These are phyloP conservation scores for Cladosporium sp. DNA, from an alignment of 2,329 filamentous ascomycete species.

Conservation along the genomic window DNA sequence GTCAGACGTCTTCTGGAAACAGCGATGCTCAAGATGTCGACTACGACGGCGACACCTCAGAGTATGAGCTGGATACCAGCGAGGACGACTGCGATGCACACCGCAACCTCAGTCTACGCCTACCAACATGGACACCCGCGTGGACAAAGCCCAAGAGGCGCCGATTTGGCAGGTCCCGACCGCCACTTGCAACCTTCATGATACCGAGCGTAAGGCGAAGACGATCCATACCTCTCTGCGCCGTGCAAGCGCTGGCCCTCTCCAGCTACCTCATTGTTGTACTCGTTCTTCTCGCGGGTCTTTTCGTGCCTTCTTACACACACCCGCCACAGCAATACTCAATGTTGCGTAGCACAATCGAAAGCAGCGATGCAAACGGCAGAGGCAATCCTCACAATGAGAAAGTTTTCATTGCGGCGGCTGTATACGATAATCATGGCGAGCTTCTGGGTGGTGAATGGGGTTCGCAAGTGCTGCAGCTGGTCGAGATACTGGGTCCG, in stretches of 20 bases:
- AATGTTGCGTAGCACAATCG: conserved; percentile 35
- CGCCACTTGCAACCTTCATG: background rate
- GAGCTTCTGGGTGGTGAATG: conserved; percentile 59
- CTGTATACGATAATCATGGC: conserved; percentile 62
- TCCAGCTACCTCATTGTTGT: conserved; percentile 16
- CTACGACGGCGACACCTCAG: background rate
- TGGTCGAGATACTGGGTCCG: conserved; percentile 63
- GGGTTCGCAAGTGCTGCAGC: conserved; percentile 56
- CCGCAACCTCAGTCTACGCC: background rate
- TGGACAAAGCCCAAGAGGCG: background rate
- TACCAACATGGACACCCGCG: background rate
- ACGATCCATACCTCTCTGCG: conserved; percentile 16
- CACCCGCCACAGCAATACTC: conserved; percentile 50
- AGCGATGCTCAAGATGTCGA: background rate
- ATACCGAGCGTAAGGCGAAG: conserved; percentile 11
- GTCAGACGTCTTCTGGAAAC: background rate
- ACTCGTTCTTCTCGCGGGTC: conserved; percentile 39
- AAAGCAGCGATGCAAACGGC: conserved; percentile 27
- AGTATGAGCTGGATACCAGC: background rate
- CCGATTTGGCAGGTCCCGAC: background rate
- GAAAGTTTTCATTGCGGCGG: conserved; percentile 70
- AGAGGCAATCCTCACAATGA: conserved; percentile 54
- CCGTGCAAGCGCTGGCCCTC: conserved; percentile 15
- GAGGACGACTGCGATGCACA: background rate
- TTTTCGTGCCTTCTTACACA: conserved; percentile 56